Conservation (phyloP, 1,284 basidiomycete species). For the Ustilago trichophora region DNA sequence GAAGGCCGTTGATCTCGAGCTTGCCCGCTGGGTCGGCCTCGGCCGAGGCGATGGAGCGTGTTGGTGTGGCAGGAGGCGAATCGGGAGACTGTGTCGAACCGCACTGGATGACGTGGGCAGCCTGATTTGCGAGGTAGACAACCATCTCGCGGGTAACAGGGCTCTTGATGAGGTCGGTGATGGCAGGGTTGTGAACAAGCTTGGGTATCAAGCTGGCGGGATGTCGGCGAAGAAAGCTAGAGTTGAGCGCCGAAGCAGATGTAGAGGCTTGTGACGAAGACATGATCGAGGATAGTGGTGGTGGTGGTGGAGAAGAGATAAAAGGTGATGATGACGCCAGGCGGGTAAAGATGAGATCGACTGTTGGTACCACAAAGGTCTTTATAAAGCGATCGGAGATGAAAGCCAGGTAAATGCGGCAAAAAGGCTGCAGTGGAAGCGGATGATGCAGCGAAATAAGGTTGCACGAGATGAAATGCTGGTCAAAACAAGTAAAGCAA, state of each 20-base stretch:
- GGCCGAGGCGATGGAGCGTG: conserved; percentile 52
- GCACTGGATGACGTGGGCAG: conserved; percentile 65
- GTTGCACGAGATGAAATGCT: conserved; percentile 9
- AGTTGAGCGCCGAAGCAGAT: conserved; percentile 43
- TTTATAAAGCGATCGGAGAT: conserved; percentile 38
- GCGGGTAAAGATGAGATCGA: too few relatives aligned
- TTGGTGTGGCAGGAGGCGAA: conserved; percentile 58
- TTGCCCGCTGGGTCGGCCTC: conserved; percentile 60
- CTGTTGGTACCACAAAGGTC: conserved; percentile 1
- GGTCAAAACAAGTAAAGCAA: too few relatives aligned
- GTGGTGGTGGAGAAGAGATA: conserved; percentile 2
- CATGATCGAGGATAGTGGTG: conserved; percentile 19
- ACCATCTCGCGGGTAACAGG: conserved; percentile 65
- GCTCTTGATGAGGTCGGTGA: conserved; percentile 64
- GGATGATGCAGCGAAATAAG: conserved; percentile 27
- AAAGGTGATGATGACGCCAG: conserved; percentile 4
- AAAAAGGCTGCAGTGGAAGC: conserved; percentile 13
- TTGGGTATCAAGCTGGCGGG: conserved; percentile 63
- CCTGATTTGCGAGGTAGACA: conserved; percentile 64
- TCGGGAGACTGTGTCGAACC: conserved; percentile 48
- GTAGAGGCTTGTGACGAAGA: conserved; percentile 43
- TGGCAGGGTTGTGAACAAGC: conserved; percentile 62
- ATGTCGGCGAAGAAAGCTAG: conserved; percentile 60
- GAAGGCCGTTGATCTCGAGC: conserved; percentile 71
- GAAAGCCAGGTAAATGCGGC: conserved; percentile 24